These are phyloP conservation scores for Lepidium didymum DNA, from an alignment of 345 rosid genomes.

Conservation along the genomic window DNA sequence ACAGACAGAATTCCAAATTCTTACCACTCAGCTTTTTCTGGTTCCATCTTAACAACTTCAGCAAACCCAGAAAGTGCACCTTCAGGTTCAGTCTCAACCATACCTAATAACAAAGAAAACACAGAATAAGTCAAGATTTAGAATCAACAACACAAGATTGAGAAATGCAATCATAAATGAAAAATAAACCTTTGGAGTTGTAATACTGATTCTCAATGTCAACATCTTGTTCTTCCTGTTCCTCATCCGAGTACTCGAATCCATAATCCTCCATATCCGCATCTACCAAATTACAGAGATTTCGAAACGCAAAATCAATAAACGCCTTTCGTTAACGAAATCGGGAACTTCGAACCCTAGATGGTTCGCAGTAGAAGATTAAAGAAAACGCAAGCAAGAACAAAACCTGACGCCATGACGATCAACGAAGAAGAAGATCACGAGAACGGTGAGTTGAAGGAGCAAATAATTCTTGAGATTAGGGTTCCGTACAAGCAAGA, in stretches of 20 bases:
- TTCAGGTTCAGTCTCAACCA: conserved; percentile 93
- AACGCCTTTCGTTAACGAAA: neutral
- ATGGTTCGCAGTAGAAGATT: too few species aligned
- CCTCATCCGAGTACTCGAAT: conserved; percentile 95
- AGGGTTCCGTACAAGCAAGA: too few species aligned
- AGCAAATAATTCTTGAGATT: too few species aligned
- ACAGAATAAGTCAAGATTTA: neutral
- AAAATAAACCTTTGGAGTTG: conserved; percentile 68
- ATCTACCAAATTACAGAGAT: conserved; percentile 36
- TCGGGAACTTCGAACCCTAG: neutral
- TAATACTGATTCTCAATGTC: conserved; percentile 97
- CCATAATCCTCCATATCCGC: conserved; percentile 99
- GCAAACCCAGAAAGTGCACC: conserved; percentile 92
- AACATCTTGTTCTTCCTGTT: conserved; percentile 96
- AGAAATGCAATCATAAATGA: neutral
- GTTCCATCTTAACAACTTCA: conserved; percentile 92
- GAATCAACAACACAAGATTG: neutral
- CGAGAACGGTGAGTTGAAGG: too few species aligned
- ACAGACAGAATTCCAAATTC: neutral
- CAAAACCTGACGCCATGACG: too few species aligned
- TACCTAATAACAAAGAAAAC: conserved; percentile 35
- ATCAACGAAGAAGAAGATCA: too few species aligned
- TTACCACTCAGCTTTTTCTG: conserved; percentile 98
- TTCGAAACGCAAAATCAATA: neutral
- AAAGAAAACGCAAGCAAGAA: too few species aligned